Evolutionary conservation across 2,329 filamentous ascomycete genomes (phyloP), one percentile per base, ranked within the genome.

Genomic region (Diaporthe longicolla): DNA sequence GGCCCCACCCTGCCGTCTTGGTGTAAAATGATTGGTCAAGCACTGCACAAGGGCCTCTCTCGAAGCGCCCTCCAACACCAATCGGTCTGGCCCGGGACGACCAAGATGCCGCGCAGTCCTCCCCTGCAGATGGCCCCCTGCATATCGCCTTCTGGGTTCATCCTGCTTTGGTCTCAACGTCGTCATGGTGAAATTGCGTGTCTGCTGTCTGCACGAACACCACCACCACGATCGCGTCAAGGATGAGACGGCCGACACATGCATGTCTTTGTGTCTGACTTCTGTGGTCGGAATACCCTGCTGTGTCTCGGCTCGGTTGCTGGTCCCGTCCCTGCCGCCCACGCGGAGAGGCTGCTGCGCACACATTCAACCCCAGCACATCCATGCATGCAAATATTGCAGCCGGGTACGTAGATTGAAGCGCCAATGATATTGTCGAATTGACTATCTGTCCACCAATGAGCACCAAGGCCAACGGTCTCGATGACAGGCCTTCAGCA

Each of bases 1-100:
- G 59, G 32, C n/a, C 21, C 68, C 59, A 45, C 48, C 3, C 10
- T 0, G 24, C n/a, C 24, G 52, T 29, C 40, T 50, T 72, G 59
- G 70, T 74, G 70, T 74, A 74, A 74, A 63, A 69, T 65, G 74
- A 73, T 73, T 74, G 74, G 66, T 29, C 29, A 40, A 26, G 35
- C 15, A 8, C 21, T 26, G 48, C 29, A 13, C 24, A 29, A 29
- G 72, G 72, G 11, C 63, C 63, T 58, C 37, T 35, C 32, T 54
- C 40, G 66, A 73, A 73, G 72, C 74, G 72, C 70, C 66, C 48
- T 58, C 61, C 59, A n/a, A 35, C 45, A 32, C 74, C 74, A 75
- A 75, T 75, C 74, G 71, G 59, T 71, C 55, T 70, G 7, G 59
- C 29, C 43, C 58, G 61, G 10, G 29, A 55, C 71, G 24, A 32